A percentile compares a stretch with the other conserved stretches of the same genome.
Evolutionary conservation across 2,329 filamentous ascomycete genomes (phyloP).

Genomic region (Corynespora cassiicola): DNA sequence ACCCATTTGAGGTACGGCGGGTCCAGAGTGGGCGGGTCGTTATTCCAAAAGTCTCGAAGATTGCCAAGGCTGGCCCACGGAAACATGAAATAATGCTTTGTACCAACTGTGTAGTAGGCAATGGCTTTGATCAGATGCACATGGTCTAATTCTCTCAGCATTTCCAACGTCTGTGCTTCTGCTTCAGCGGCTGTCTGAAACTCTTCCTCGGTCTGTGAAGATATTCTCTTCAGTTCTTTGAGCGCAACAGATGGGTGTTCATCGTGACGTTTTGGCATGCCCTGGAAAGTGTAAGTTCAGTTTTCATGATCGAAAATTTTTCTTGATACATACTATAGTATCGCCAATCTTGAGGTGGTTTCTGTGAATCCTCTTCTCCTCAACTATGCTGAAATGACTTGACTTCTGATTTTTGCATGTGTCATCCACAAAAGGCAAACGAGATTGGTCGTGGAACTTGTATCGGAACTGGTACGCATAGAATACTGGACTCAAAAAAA

Average conservation of each 20-base stretch:
- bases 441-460: slow-evolving; percentile 5
- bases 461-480: slow-evolving; percentile 7
- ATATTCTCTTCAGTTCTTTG: slow-evolving; percentile 10
- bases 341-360: slow-evolving; percentile 11
- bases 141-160: slow-evolving; percentile 9
- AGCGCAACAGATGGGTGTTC: slow-evolving; percentile 18
- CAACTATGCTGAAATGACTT: slow-evolving; percentile 15
- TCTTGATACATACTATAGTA: neutral
- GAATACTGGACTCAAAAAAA: slow-evolving; percentile 19
- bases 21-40: slow-evolving; percentile 1
- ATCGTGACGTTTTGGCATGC: slow-evolving; percentile 1
- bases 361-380: slow-evolving; percentile 16
- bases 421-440: slow-evolving; percentile 13
- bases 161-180: slow-evolving; percentile 11
- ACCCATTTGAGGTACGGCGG: slow-evolving; percentile 9
- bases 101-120: slow-evolving; percentile 12
- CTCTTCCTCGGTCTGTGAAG: neutral
- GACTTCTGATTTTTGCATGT: neutral
- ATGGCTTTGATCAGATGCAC: slow-evolving; percentile 18
- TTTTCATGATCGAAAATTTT: neutral
- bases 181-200: slow-evolving; percentile 6
- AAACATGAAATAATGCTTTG: slow-evolving; percentile 18
- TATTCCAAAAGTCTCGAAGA: slow-evolving; percentile 19
- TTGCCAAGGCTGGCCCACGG: slow-evolving; percentile 20
- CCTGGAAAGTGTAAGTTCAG: neutral